These are phyloP conservation scores for Aphanomyces invadans DNA, from an alignment of 352 stramenopile species.

Conservation along the genomic window DNA sequence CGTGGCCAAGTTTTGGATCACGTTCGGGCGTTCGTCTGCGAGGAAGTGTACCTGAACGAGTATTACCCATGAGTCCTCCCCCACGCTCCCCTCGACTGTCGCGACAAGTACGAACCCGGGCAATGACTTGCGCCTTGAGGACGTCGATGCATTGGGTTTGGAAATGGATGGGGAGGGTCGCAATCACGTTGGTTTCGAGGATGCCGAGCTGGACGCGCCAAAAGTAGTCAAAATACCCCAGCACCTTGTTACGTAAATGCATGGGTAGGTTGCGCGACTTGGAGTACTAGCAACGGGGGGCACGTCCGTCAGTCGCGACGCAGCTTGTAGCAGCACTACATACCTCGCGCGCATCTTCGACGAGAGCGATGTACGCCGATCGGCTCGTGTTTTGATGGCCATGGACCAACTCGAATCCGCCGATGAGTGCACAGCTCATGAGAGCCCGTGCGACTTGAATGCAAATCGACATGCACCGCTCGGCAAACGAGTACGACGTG, in stretches of 20 bases:
- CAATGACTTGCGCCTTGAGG: constrained; percentile 19
- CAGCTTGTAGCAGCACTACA: neutral
- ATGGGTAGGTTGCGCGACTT: constrained; percentile 3
- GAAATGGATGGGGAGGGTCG: constrained; percentile 17
- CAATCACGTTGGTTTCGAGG: constrained; percentile 20
- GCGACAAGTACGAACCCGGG: too few relatives aligned
- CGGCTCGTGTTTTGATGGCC: constrained; percentile 19
- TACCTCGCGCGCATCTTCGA: constrained; percentile 21
- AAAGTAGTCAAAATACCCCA: constrained; percentile 26
- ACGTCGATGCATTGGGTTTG: constrained; percentile 22
- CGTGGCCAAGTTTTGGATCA: constrained; percentile 21
- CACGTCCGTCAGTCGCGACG: neutral
- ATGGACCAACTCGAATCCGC: constrained; percentile 19
- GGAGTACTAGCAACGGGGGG: constrained; percentile 4
- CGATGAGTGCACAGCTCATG: constrained; percentile 24
- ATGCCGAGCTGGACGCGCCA: constrained; percentile 24
- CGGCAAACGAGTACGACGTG: constrained; percentile 7
- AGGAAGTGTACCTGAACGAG: constrained; percentile 17
- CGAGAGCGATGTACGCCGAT: constrained; percentile 10
- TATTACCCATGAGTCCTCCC: too few relatives aligned
- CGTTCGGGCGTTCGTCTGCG: neutral
- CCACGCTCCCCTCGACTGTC: too few relatives aligned
- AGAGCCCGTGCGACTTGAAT: constrained; percentile 17
- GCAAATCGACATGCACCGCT: constrained; percentile 10
- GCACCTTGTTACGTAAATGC: constrained; percentile 17